These are phyloP conservation scores for Mucor indicus DNA, from an alignment of 371 early-diverging fungal species.

Conservation along the genomic window DNA sequence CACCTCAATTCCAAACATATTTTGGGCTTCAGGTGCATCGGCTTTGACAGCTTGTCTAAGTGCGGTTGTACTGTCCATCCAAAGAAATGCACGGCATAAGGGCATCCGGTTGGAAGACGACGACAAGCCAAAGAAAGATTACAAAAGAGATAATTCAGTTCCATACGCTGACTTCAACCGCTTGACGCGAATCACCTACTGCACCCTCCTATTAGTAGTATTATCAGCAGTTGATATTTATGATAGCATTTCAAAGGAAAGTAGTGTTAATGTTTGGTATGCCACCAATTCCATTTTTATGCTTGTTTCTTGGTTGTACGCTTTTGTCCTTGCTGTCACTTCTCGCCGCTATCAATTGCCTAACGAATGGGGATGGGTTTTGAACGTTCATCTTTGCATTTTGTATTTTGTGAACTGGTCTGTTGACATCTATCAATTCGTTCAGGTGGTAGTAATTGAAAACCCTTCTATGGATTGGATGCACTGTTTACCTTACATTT, in stretches of 20 bases:
- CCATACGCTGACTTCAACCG: slow-evolving; percentile 21
- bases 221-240: slow-evolving; percentile 7
- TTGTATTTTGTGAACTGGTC: slow-evolving; percentile 1
- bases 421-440: not conserved
- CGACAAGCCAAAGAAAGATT: not conserved
- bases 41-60: slow-evolving; percentile 7
- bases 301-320: slow-evolving; percentile 19
- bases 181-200: slow-evolving; percentile 14
- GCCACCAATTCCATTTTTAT: not conserved
- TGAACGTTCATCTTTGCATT: slow-evolving; percentile 23
- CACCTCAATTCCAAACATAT: not conserved
- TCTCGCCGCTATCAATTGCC: slow-evolving; percentile 18
- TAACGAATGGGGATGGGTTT: slow-evolving; percentile 19
- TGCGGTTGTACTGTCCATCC: slow-evolving; percentile 13
- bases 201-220: not conserved
- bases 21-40: slow-evolving; percentile 8
- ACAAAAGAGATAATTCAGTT: not conserved
- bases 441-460: not conserved
- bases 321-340: slow-evolving; percentile 2
- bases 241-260: not conserved
- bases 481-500: not conserved
- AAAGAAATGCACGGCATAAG: slow-evolving; percentile 6
- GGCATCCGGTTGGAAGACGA: slow-evolving; percentile 1
- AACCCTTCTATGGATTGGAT: not conserved
- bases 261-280: not conserved